Evolutionary conservation across 2,329 filamentous ascomycete genomes (phyloP).

Genomic region (Cytospora piceae): DNA sequence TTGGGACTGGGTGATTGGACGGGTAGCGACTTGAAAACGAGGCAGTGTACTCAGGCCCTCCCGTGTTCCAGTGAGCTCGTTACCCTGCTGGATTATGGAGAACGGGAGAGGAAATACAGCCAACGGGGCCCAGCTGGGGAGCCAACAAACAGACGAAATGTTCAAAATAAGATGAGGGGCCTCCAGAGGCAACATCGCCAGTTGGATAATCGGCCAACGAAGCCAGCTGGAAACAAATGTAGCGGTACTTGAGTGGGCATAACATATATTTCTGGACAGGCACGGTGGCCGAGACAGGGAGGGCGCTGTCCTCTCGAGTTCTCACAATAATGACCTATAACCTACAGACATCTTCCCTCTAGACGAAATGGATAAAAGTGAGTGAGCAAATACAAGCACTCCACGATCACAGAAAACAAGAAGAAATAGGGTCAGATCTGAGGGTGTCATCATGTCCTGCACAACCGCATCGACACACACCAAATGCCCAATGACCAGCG

Average conservation of each 20-base stretch:
- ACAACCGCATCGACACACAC: not conserved
- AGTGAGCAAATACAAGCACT: not conserved
- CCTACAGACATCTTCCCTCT: not conserved
- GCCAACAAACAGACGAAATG: not conserved
- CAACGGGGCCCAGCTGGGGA: not conserved
- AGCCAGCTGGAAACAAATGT: not conserved
- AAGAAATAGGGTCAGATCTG: not conserved
- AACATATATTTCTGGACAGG: not conserved
- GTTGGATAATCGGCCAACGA: not conserved
- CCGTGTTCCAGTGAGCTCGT: not conserved
- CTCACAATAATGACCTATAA: not conserved
- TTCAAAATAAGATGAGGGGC: not conserved
- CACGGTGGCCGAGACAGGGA: not conserved
- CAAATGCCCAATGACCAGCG: not conserved
- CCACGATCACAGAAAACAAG: not conserved
- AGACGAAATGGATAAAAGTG: not conserved
- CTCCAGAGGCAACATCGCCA: not conserved
- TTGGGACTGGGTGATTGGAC: not conserved
- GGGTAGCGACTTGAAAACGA: not conserved
- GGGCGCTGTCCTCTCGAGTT: not conserved
- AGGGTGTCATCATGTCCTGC: not conserved
- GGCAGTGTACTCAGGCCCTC: not conserved
- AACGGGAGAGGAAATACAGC: not conserved
- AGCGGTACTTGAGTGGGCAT: no score
- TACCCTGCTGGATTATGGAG: not conserved